Evolutionary conservation across 768 basidiomycete species (phyloP).

Genomic region (Mrakia blollopis): DNA sequence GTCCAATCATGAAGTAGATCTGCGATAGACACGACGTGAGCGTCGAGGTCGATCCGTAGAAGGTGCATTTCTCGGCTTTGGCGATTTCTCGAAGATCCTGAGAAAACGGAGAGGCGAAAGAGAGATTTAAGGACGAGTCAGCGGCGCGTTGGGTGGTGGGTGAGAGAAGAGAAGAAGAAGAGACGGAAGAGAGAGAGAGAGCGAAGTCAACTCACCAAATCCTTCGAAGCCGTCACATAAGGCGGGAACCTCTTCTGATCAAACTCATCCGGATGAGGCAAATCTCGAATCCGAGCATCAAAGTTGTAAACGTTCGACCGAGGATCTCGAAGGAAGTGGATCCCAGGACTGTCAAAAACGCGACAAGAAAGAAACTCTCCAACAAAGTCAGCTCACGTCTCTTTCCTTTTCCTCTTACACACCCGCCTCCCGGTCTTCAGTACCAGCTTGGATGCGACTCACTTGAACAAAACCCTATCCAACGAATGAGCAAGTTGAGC

Average conservation of each 20-base stretch:
- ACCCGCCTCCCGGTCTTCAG: no score
- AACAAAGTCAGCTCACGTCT: neutral
- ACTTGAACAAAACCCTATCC: conserved; percentile 72
- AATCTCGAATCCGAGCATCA: conserved; percentile 59
- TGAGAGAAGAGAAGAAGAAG: neutral
- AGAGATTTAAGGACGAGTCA: no score
- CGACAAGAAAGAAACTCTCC: neutral
- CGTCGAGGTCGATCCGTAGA: conserved; percentile 85
- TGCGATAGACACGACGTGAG: conserved; percentile 77
- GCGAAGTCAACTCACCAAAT: conserved; percentile 52
- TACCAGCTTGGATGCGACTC: no score
- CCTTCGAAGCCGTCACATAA: conserved; percentile 73
- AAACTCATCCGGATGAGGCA: conserved; percentile 76
- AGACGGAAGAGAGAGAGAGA: neutral
- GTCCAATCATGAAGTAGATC: conserved; percentile 49
- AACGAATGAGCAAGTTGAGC: conserved; percentile 63
- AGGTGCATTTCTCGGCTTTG: conserved; percentile 55
- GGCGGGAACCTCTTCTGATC: conserved; percentile 69
- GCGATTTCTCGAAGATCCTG: conserved; percentile 67
- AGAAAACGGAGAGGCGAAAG: no score
- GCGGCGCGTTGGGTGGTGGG: no score
- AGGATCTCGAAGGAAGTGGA: conserved; percentile 84
- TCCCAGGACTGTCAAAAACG: conserved; percentile 64
- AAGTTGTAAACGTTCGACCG: conserved; percentile 83
- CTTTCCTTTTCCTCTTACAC: neutral